Evolutionary conservation across 2,329 filamentous ascomycete genomes (phyloP).

Genomic region (Akanthomyces dipterigenus): DNA sequence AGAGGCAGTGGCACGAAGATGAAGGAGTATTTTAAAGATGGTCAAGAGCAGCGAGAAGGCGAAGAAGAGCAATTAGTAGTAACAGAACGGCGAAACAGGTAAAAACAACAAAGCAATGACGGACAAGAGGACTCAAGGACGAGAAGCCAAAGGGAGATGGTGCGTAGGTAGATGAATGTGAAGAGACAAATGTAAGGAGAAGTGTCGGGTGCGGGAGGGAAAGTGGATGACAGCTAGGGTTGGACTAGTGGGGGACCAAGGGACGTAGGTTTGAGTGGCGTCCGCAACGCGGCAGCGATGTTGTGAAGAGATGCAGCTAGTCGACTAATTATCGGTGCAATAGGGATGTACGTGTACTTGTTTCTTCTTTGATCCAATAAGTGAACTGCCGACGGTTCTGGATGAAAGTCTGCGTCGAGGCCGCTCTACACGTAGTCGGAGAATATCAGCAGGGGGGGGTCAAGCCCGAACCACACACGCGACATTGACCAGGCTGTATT

Average conservation of each 20-base stretch:
- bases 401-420: not conserved
- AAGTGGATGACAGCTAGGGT: not conserved
- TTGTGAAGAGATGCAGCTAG: not conserved
- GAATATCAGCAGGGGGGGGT: not conserved
- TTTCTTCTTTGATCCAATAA: too few relatives aligned
- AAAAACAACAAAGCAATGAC: not conserved
- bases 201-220: not conserved
- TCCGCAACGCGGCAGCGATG: not conserved
- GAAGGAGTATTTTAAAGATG: not conserved
- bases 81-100: not conserved
- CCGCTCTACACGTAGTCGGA: not conserved
- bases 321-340: not conserved
- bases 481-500: not conserved
- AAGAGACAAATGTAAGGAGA: not conserved
- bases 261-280: not conserved
- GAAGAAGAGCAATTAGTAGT: too few relatives aligned
- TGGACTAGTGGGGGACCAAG: not conserved
- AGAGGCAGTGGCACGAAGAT: not conserved
- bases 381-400: not conserved
- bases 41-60: not conserved
- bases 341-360: not conserved
- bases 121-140: not conserved
- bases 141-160: not conserved
- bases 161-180: not conserved
- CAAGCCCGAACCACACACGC: not conserved